phyloP scores from a whole-genome alignment of 768 basidiomycete genomes.

The Rhodotorula toruloides region DNA sequence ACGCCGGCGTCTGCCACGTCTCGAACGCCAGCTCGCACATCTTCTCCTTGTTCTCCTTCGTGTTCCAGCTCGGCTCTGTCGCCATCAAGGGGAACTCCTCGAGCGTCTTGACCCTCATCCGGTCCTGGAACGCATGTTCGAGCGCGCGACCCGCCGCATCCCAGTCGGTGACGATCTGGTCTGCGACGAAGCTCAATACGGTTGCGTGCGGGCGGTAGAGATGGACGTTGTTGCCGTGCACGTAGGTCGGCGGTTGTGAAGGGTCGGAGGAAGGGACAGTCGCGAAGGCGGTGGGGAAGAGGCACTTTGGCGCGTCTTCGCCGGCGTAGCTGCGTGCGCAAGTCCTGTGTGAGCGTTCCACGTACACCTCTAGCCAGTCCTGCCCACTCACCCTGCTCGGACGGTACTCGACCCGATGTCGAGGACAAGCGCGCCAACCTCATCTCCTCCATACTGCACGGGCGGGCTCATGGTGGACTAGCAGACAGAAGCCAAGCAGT shows the following conservation, averaged over 20 bases:
- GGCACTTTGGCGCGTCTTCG: conserved; percentile 88
- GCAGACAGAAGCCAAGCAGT: background rate
- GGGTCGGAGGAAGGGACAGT: conserved; percentile 52
- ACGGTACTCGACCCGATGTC: conserved; percentile 87
- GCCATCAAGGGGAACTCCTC: conserved; percentile 81
- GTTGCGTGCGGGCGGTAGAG: conserved; percentile 90
- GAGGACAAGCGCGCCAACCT: conserved; percentile 86
- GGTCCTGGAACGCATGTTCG: conserved; percentile 58
- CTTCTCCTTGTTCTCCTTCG: conserved; percentile 79
- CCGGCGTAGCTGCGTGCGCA: conserved; percentile 63
- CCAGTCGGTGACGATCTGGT: conserved; percentile 74
- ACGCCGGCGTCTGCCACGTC: conserved; percentile 86
- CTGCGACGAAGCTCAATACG: conserved; percentile 70
- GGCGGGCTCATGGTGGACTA: conserved; percentile 16
- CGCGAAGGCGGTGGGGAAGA: conserved; percentile 84
- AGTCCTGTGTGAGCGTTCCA: background rate
- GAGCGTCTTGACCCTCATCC: conserved; percentile 36
- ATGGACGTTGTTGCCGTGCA: conserved; percentile 65
- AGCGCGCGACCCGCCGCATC: conserved; percentile 65
- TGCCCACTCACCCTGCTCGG: conserved; percentile 68
- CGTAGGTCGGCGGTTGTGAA: conserved; percentile 29
- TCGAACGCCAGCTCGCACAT: conserved; percentile 99
- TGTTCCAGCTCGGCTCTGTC: conserved; percentile 96
- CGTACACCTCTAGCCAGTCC: background rate
- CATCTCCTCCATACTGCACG: conserved; percentile 38